Evolutionary conservation across 2,329 filamentous ascomycete species (phyloP).

Genomic region (Cladosporium sp.): DNA sequence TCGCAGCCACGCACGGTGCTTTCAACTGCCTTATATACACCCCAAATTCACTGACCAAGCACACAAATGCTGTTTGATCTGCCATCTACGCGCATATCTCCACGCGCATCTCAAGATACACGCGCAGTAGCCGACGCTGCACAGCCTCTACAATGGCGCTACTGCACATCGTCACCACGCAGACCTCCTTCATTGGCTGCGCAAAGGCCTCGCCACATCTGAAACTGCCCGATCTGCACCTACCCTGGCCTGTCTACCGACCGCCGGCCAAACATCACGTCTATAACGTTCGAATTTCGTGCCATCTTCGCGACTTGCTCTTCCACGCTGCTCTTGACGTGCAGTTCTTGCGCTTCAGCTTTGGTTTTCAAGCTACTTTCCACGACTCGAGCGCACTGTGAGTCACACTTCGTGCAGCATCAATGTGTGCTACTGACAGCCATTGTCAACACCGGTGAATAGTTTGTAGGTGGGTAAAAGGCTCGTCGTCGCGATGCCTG

Average conservation of each 20-base stretch:
- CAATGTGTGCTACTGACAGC: constrained; percentile 10
- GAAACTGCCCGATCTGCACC: constrained; percentile 7
- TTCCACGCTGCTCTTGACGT: constrained; percentile 17
- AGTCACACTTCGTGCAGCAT: constrained; percentile 26
- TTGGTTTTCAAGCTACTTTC: constrained; percentile 13
- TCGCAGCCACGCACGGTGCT: background rate
- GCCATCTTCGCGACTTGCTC: constrained; percentile 29
- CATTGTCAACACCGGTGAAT: constrained; percentile 19
- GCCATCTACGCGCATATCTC: background rate
- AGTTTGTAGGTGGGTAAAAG: constrained; percentile 17
- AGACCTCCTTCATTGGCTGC: constrained; percentile 1
- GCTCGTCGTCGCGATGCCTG: background rate
- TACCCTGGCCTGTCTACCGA: constrained; percentile 14
- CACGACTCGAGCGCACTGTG: constrained; percentile 21
- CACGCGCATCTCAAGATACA: constrained; percentile 3
- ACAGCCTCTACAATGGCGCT: constrained; percentile 1
- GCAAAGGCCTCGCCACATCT: background rate
- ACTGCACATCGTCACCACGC: constrained; percentile 3
- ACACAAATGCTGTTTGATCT: background rate
- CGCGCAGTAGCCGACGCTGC: constrained; percentile 8
- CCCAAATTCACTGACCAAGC: background rate
- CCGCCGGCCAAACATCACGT: constrained; percentile 28
- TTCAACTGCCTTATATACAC: background rate
- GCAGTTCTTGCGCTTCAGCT: constrained; percentile 15
- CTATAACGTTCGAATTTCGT: constrained; percentile 30